Base-by-base conservation (phyloP, 2,329 filamentous ascomycete species). In the Blumeriella jaapii region DNA sequence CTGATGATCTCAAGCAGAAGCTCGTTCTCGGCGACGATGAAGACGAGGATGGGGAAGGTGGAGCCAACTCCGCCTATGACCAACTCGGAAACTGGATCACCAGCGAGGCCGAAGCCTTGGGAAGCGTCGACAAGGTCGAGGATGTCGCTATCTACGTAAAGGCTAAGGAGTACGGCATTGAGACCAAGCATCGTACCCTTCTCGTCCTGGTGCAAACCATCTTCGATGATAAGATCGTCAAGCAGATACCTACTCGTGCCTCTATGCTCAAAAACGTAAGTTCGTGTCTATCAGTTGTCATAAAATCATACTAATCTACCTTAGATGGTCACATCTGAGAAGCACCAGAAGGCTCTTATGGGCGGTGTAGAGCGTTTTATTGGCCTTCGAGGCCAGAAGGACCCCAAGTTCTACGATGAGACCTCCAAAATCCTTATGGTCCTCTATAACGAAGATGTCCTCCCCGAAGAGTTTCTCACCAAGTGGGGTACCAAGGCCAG, bases 341-440 rank as follows among this genome's bases (percentile, higher is more conserved):
- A 83, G 53, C 89, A 96, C 58, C 79, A 96, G 65, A 95, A 91
- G 71, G 84, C 91, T 31, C 79, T 98, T 57, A 74, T 98, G 6
- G 91, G 91, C 51, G 91, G 91, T 46, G 87, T 86, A 26, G 91
- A 98, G 67, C 87, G 89, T 49, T 86, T 96, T 51, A 71, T 96
- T 43, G 78, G 74, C 40, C 56, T 63, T 30, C 66, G 76, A 38
- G 68, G 79, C 58, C 82, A 81, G 56, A 78, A 89, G 33, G 76
- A 85, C 58, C 78, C 87, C 1, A 78, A 89, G 29, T 71, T 95
- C 53, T 74, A 82, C 59, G 60, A 74, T 55, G 64, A 83, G 57
- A 71, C 96, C 43, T 82, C 86, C 46, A 85, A 84, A 60, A 82
- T 98, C 52, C 71, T 98, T 45, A 74, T 93, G 60, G 72, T 82